Evolutionary conservation across 163 green algal species (phyloP).

Genomic region (Volvox carteri): DNA sequence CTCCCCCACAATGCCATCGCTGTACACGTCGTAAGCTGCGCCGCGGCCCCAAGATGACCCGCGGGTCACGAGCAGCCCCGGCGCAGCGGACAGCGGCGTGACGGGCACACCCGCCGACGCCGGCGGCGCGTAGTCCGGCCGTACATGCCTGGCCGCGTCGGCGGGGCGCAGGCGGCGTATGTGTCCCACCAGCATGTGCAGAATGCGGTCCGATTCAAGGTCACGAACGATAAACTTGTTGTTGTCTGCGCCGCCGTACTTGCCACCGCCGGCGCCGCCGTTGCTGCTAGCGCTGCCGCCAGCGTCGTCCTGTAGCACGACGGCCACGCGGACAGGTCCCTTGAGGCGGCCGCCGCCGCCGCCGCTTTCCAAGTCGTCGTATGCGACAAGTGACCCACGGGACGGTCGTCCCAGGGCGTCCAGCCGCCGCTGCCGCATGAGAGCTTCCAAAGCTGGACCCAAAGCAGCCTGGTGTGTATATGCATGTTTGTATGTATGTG

Average conservation of each 20-base stretch:
- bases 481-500: no score
- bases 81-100: slow-evolving; percentile 35
- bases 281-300: not conserved
- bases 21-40: slow-evolving; percentile 30
- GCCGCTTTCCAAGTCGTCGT: slow-evolving; percentile 33
- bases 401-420: slow-evolving; percentile 10
- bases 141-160: slow-evolving; percentile 7
- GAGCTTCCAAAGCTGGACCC: not conserved
- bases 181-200: slow-evolving; percentile 10
- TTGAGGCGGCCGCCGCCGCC: not conserved
- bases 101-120: slow-evolving; percentile 30
- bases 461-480: slow-evolving; percentile 13
- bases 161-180: not conserved
- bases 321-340: slow-evolving; percentile 1
- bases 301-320: not conserved
- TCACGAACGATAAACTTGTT: slow-evolving; percentile 20
- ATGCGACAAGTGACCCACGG: slow-evolving; percentile 40
- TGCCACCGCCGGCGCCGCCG: not conserved
- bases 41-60: slow-evolving; percentile 36
- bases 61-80: slow-evolving; percentile 29
- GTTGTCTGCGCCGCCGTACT: not conserved
- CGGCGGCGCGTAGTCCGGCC: slow-evolving; percentile 38
- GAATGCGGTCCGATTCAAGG: not conserved
- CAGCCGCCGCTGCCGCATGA: not conserved
- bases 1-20: slow-evolving; percentile 37